Evolutionary conservation across 2,329 filamentous ascomycete species (phyloP), one percentile per base, ranked within the genome.

Genomic region (Trichoderma polysporum): DNA sequence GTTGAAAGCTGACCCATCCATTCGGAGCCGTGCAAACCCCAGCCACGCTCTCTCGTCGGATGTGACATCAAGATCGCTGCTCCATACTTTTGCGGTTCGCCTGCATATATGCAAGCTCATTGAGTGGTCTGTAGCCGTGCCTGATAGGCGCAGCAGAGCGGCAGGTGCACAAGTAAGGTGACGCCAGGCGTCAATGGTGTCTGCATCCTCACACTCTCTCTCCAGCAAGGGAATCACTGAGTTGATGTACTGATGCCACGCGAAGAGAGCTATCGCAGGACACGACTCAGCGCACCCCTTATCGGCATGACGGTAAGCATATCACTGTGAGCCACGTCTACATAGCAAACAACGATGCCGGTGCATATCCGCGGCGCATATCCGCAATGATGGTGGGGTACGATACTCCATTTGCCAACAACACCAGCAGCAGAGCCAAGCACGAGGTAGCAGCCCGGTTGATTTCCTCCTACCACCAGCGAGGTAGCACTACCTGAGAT

Each of bases 51-150:
- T 25, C 37, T 63, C n/a, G 60, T 63, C 60, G 60, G 60, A 54
- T 63, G 50, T 63, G 60, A 63, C 60, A 63, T 63, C 60, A 45
- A 63, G 60, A 63, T 63, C 60, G 45, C 35, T 63, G 60, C 25
- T 63, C 50, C 60, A 54, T 63, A 22, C 33, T 54, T 33, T 33
- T 22, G 27, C 50, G 35, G 58, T 31, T 49, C 22, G 27, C 41
- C 29, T 50, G 58, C 58, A 61, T 54, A 63, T 63, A 63, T 54
- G 49, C 60, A 63, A 33, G 37, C 50, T 63, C 27, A 22, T 52
- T 29, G 9, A 53, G n/a, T 17, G 25, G 56, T 10, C 56, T 60
- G 57, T 49, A 35, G n/a, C 19, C 29, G 60, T 56, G 50, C 27
- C 50, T 56, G 50, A 56, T 54, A 47, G 60, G 39, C 31, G 17